A percentile compares a stretch with the other conserved stretches of the same genome.
These are phyloP conservation scores for Hagleromyces aurorensis DNA, from an alignment of 805 yeast species.

Conservation along the genomic window DNA sequence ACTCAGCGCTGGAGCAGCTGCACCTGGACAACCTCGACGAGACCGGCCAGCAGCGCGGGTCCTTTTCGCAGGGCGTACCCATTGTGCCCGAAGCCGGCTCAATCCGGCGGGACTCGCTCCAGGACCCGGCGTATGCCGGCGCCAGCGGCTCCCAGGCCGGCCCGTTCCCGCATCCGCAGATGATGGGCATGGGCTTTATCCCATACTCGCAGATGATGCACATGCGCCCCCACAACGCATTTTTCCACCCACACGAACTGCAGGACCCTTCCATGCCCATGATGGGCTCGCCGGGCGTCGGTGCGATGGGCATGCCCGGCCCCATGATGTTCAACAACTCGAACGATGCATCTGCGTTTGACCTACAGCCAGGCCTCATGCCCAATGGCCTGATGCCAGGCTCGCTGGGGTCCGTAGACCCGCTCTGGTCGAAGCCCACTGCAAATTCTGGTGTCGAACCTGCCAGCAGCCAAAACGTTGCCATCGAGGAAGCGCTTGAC, in stretches of 20 bases:
- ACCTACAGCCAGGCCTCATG: conserved; percentile 5
- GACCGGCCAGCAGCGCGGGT: conserved; percentile 2
- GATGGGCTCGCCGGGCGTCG: conserved; percentile 4
- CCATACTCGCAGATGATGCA: conserved; percentile 30
- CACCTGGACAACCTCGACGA: conserved; percentile 24
- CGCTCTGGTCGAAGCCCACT: conserved; percentile 13
- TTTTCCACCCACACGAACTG: conserved; percentile 21
- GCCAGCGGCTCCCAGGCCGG: conserved; percentile 10
- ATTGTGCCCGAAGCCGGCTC: conserved; percentile 2
- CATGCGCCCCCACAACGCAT: conserved; percentile 24
- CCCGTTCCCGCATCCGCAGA: conserved; percentile 19
- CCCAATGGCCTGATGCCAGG: conserved; percentile 1
- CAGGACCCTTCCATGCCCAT: conserved; percentile 8
- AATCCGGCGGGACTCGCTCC: neutral
- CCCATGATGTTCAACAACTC: conserved; percentile 11
- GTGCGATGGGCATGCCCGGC: conserved; percentile 1
- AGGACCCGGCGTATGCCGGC: neutral
- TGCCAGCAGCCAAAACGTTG: conserved; percentile 3
- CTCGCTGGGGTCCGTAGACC: conserved; percentile 6
- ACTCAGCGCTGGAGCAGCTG: conserved; percentile 28
- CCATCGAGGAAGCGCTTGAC: conserved; percentile 11
- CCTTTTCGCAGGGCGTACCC: conserved; percentile 1
- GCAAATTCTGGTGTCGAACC: conserved; percentile 7
- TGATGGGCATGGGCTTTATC: conserved; percentile 28
- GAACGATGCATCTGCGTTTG: conserved; percentile 13